phyloP scores from a whole-genome alignment of 2,329 filamentous ascomycete species.

The Penicillium sp. region DNA sequence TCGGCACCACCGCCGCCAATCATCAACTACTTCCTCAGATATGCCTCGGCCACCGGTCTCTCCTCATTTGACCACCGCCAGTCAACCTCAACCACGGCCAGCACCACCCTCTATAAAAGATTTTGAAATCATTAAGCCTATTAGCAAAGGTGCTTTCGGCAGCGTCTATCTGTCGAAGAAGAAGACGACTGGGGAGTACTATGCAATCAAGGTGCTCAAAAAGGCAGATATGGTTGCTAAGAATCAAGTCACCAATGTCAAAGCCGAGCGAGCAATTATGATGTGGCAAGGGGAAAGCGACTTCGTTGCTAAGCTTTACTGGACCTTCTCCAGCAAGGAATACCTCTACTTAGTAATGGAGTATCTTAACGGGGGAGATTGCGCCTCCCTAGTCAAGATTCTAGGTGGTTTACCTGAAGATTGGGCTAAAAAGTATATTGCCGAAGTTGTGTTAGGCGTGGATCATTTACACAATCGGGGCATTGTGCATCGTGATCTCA shows the following conservation, averaged over 20 bases:
- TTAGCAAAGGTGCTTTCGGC: slow-evolving; percentile 97
- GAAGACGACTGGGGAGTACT: slow-evolving; percentile 97
- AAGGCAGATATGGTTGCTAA: slow-evolving; percentile 99
- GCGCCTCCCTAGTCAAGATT: slow-evolving; percentile 93
- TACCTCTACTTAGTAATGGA: slow-evolving; percentile 99
- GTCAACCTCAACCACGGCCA: slow-evolving; percentile 82
- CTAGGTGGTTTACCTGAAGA: slow-evolving; percentile 91
- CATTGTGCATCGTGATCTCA: slow-evolving; percentile 95
- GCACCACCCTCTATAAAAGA: slow-evolving; percentile 97
- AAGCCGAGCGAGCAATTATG: slow-evolving; percentile 98
- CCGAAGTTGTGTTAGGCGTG: slow-evolving; percentile 94
- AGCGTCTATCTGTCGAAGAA: slow-evolving; percentile 98
- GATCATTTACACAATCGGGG: slow-evolving; percentile 93
- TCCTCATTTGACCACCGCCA: slow-evolving; percentile 76
- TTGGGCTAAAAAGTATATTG: slow-evolving; percentile 97
- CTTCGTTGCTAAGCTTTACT: slow-evolving; percentile 98
- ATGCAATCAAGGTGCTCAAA: slow-evolving; percentile 96
- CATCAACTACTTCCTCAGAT: slow-evolving; percentile 82
- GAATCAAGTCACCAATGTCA: slow-evolving; percentile 98
- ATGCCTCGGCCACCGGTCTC: slow-evolving; percentile 73
- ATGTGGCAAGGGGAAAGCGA: slow-evolving; percentile 99
- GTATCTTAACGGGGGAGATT: slow-evolving; percentile 96
- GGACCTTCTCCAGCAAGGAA: slow-evolving; percentile 99
- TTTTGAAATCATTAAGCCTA: slow-evolving; percentile 99
- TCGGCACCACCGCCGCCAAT: slow-evolving; percentile 83